Conservation (phyloP, 2,329 filamentous ascomycete species). For the Sporothrix curviconia region DNA sequence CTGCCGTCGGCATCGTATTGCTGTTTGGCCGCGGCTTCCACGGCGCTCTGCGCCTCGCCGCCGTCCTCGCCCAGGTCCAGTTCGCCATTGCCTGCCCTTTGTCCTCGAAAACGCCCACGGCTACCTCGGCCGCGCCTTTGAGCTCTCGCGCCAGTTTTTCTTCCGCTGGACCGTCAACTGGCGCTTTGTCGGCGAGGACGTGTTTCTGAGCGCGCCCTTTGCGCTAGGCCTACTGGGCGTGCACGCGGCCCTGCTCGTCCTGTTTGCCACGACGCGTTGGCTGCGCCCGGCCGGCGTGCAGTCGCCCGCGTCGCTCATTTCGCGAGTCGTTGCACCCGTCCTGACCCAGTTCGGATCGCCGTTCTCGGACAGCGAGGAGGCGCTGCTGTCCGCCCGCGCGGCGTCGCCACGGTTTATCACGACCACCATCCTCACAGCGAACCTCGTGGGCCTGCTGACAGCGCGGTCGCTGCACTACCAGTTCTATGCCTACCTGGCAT, state of each 20-base stretch:
- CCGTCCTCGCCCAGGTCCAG: slow-evolving; percentile 73
- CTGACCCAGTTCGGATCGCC: slow-evolving; percentile 9
- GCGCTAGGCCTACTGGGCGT: slow-evolving; percentile 57
- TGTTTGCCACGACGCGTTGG: slow-evolving; percentile 66
- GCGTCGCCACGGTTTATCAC: slow-evolving; percentile 68
- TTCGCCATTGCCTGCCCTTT: slow-evolving; percentile 64
- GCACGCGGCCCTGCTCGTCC: slow-evolving; percentile 58
- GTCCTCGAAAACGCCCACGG: slow-evolving; percentile 55
- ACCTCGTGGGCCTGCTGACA: slow-evolving; percentile 74
- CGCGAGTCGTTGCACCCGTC: slow-evolving; percentile 13
- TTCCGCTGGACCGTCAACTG: slow-evolving; percentile 99
- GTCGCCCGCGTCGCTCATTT: slow-evolving; percentile 23
- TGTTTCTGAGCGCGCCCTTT: slow-evolving; percentile 66
- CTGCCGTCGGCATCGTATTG: slow-evolving; percentile 70
- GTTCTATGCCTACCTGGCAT: slow-evolving; percentile 87
- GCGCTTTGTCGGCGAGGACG: slow-evolving; percentile 82
- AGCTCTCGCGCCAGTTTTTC: slow-evolving; percentile 83
- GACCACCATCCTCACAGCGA: slow-evolving; percentile 69
- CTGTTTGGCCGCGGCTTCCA: slow-evolving; percentile 65
- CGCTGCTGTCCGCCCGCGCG: slow-evolving; percentile 47
- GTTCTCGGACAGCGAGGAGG: slow-evolving; percentile 42
- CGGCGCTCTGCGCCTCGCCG: slow-evolving; percentile 59
- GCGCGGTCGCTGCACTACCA: slow-evolving; percentile 90
- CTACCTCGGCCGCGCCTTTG: slow-evolving; percentile 79
- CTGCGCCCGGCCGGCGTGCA: slow-evolving; percentile 57